These are phyloP conservation scores for Suhomyces atakaporum DNA, from an alignment of 1,139 yeast genomes.

Conservation along the genomic window DNA sequence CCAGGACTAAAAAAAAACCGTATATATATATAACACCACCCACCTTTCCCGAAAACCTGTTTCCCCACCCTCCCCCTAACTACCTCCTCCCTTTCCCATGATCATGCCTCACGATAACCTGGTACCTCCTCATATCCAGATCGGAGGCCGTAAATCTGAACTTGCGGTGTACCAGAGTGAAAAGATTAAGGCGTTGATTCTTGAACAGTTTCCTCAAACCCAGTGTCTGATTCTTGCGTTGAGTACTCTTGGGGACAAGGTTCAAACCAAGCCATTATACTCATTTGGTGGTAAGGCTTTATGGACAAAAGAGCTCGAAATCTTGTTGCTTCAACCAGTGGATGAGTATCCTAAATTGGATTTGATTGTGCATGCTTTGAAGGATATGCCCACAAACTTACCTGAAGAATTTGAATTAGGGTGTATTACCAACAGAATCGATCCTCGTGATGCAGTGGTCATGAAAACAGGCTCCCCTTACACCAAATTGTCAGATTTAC, in stretches of 20 bases:
- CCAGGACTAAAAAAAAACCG: neutral
- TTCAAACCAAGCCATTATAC: constrained; percentile 81
- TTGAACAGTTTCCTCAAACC: constrained; percentile 58
- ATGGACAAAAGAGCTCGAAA: constrained; percentile 96
- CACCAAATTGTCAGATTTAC: constrained; percentile 68
- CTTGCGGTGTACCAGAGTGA: constrained; percentile 88
- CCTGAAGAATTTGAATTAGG: constrained; percentile 92
- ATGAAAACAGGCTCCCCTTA: constrained; percentile 71
- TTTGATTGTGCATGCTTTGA: constrained; percentile 88
- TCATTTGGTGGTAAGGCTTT: constrained; percentile 94
- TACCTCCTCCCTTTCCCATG: constrained; percentile 2
- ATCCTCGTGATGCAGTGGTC: constrained; percentile 92
- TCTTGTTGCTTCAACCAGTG: constrained; percentile 60
- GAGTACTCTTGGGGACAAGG: constrained; percentile 87
- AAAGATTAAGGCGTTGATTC: constrained; percentile 64
- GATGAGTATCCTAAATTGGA: constrained; percentile 75
- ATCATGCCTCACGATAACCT: constrained; percentile 14
- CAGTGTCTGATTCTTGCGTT: constrained; percentile 72
- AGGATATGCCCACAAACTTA: constrained; percentile 90
- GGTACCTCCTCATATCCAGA: constrained; percentile 39
- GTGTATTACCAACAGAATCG: constrained; percentile 79
- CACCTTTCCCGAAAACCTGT: too few relatives aligned
- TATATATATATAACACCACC: too few relatives aligned
- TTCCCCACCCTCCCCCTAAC: neutral
- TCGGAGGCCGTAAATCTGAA: constrained; percentile 88